These are phyloP conservation scores for Cardiospermum halicacabum DNA, from an alignment of 345 rosid genomes.

Conservation along the genomic window DNA sequence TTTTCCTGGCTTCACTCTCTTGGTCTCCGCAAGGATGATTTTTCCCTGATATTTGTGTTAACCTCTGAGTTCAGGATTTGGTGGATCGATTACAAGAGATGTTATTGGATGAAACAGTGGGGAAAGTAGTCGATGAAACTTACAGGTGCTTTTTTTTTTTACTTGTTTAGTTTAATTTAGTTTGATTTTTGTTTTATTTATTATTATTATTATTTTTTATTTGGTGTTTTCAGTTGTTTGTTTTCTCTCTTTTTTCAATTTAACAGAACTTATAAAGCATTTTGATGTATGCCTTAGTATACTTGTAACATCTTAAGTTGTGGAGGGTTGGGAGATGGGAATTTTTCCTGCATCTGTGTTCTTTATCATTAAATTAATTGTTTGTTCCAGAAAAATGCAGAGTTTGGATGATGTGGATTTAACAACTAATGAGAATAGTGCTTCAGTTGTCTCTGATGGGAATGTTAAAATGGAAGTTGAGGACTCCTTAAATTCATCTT, in stretches of 20 bases:
- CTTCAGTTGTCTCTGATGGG: constrained; percentile 9
- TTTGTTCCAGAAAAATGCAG: constrained; percentile 36
- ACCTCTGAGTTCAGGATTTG: constrained; percentile 25
- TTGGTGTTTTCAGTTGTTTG: too few species aligned
- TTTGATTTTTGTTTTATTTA: too few species aligned
- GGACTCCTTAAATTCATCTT: constrained; percentile 7
- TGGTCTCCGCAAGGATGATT: neutral
- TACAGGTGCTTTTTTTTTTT: constrained; percentile 24
- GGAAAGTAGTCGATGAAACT: constrained; percentile 26
- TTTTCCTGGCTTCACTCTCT: neutral
- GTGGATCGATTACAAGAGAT: constrained; percentile 20
- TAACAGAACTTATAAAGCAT: too few species aligned
- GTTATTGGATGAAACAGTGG: constrained; percentile 22
- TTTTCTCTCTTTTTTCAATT: too few species aligned
- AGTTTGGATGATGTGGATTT: constrained; percentile 21
- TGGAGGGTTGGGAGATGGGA: neutral
- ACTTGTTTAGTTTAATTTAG: too few species aligned
- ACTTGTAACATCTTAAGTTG: neutral
- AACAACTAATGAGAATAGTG: constrained; percentile 17
- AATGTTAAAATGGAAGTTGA: constrained; percentile 19
- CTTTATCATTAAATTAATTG: constrained; percentile 6
- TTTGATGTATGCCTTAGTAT: neutral
- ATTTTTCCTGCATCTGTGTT: neutral
- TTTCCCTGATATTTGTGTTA: neutral
- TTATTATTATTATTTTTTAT: neutral